phyloP scores from a whole-genome alignment of 2,329 filamentous ascomycete species.

The Proliferodiscus dingleyae region DNA sequence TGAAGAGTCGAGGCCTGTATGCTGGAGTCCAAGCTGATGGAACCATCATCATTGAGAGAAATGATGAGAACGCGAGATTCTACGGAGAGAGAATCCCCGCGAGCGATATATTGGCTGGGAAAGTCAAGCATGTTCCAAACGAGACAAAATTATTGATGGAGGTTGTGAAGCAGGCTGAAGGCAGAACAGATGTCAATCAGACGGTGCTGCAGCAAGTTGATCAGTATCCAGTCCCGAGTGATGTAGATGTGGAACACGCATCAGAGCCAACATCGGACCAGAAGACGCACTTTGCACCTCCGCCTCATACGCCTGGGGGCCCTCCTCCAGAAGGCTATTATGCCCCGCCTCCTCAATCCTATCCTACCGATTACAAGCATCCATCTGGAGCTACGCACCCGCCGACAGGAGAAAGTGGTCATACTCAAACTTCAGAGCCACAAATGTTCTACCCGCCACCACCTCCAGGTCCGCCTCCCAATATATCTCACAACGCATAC shows the following conservation, averaged over 20 bases:
- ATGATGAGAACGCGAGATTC: constrained; percentile 78
- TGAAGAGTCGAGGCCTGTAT: constrained; percentile 84
- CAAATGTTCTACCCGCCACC: not conserved
- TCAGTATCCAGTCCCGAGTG: constrained; percentile 6
- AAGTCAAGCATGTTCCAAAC: constrained; percentile 14
- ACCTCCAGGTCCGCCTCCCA: not conserved
- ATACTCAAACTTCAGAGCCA: not conserved
- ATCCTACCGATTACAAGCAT: constrained; percentile 1
- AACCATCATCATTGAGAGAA: constrained; percentile 75
- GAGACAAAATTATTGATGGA: constrained; percentile 45
- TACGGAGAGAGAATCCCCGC: constrained; percentile 63
- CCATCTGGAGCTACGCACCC: not conserved
- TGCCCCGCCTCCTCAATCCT: not conserved
- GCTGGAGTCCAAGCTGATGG: constrained; percentile 81
- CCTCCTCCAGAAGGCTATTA: constrained; percentile 7
- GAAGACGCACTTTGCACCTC: constrained; percentile 9
- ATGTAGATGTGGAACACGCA: constrained; percentile 7
- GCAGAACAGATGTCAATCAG: constrained; percentile 61
- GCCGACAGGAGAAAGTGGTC: not conserved
- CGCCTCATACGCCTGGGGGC: constrained; percentile 1
- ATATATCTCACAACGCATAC: not conserved
- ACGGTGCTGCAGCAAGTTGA: constrained; percentile 36
- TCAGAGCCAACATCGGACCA: constrained; percentile 8
- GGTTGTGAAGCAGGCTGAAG: constrained; percentile 81
- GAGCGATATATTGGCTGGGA: constrained; percentile 47